phyloP scores from a whole-genome alignment of 2,329 filamentous ascomycete genomes.

The Rasamsonia emersonii region DNA sequence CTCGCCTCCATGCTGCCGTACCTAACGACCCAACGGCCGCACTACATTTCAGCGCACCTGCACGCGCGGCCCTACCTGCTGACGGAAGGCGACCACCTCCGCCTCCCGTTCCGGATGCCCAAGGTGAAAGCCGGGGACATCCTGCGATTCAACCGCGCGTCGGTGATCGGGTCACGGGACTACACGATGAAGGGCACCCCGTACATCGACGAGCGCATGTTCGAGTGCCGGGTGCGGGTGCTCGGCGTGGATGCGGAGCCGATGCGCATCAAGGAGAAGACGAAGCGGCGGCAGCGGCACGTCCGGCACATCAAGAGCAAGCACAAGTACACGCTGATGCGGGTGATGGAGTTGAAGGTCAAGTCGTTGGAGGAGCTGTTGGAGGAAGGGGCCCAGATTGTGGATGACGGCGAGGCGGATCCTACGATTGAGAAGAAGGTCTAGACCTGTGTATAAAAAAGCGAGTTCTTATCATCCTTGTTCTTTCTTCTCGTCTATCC shows the following conservation, averaged over 20 bases:
- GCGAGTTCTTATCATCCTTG: too few species aligned
- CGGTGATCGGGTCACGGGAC: constrained; percentile 73
- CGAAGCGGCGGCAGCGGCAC: constrained; percentile 61
- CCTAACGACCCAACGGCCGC: constrained; percentile 35
- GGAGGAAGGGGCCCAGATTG: constrained; percentile 31
- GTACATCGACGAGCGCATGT: constrained; percentile 77
- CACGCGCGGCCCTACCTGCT: constrained; percentile 43
- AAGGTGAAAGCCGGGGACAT: constrained; percentile 72
- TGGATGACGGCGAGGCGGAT: constrained; percentile 16
- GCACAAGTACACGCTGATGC: constrained; percentile 77
- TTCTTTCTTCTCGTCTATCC: too few species aligned
- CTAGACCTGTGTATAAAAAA: too few species aligned
- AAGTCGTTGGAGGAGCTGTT: constrained; percentile 48
- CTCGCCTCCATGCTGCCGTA: constrained; percentile 35
- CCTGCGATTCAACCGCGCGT: constrained; percentile 78
- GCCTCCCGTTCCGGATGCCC: constrained; percentile 72
- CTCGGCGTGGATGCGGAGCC: constrained; percentile 77
- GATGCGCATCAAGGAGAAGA: constrained; percentile 69
- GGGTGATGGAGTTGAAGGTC: constrained; percentile 72
- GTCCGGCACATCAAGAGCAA: constrained; percentile 76
- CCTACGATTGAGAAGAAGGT: too few species aligned
- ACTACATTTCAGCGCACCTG: constrained; percentile 41
- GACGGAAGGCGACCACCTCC: constrained; percentile 60
- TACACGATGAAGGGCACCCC: constrained; percentile 76
- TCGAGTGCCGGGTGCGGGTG: constrained; percentile 76